Percentiles rank a stretch among this genome's conserved stretches.
phyloP scores from a whole-genome alignment of 2,329 filamentous ascomycete species.

The Hyphodiscus sp. region DNA sequence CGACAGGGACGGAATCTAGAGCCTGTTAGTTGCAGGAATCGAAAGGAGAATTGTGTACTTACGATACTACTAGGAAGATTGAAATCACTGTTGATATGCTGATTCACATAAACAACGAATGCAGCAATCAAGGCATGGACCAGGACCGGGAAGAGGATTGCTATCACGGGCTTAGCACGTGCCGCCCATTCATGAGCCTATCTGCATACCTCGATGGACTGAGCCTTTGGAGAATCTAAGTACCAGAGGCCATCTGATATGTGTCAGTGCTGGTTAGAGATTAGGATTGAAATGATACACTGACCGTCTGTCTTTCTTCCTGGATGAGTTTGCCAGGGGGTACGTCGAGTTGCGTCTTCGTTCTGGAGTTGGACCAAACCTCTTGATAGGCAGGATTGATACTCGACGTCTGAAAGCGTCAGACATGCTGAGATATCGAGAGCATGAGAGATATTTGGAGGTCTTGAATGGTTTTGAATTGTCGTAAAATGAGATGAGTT shows the following conservation, averaged over 20 bases:
- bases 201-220: conserved; percentile 40
- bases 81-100: conserved; percentile 42
- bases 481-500: not conserved
- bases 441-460: too few relatives aligned
- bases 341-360: conserved; percentile 14
- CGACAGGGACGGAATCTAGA: conserved; percentile 50
- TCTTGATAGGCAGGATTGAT: conserved; percentile 18
- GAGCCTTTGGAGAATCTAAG: conserved; percentile 59
- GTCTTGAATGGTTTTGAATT: not conserved
- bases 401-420: conserved; percentile 14
- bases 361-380: conserved; percentile 5
- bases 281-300: not conserved
- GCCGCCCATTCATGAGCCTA: not conserved
- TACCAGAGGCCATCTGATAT: conserved; percentile 52
- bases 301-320: conserved; percentile 28
- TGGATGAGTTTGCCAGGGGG: conserved; percentile 23
- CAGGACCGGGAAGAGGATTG: conserved; percentile 49
- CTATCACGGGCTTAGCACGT: conserved; percentile 20
- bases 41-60: conserved; percentile 16
- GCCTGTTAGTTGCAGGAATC: not conserved
- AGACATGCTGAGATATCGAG: conserved; percentile 14
- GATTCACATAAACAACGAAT: conserved; percentile 51
- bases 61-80: conserved; percentile 53
- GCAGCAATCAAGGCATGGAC: conserved; percentile 53
- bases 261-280: conserved; percentile 1